Conservation (phyloP, 2,329 filamentous ascomycete species). For the Microsporum canis region DNA sequence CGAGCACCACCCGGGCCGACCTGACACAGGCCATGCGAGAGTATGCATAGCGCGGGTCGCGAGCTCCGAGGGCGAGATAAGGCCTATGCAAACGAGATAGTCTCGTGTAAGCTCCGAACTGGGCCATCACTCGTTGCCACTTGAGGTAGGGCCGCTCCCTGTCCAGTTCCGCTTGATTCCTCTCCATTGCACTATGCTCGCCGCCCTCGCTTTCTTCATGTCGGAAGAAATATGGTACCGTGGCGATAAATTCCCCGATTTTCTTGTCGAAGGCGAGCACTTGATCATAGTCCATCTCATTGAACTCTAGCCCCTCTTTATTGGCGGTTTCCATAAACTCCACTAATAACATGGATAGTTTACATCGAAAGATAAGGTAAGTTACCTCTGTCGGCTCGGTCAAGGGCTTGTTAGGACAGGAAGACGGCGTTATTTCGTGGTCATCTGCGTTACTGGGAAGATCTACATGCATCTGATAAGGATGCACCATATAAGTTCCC, state of each 20-base stretch:
- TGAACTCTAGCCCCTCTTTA: slow-evolving; percentile 18
- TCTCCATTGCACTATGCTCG: background rate
- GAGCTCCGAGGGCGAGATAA: slow-evolving; percentile 30
- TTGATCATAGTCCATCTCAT: slow-evolving; percentile 26
- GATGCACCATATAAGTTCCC: slow-evolving; percentile 34
- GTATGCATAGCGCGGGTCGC: slow-evolving; percentile 27
- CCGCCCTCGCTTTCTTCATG: slow-evolving; percentile 23
- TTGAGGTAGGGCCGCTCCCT: slow-evolving; percentile 21
- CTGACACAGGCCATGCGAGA: slow-evolving; percentile 29
- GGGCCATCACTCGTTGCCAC: slow-evolving; percentile 27
- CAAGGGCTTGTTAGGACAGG: slow-evolving; percentile 20
- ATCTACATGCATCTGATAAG: slow-evolving; percentile 32
- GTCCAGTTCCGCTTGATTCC: slow-evolving; percentile 21
- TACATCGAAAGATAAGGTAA: slow-evolving; percentile 35
- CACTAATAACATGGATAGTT: slow-evolving; percentile 31
- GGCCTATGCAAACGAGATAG: slow-evolving; percentile 31
- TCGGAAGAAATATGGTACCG: slow-evolving; percentile 29
- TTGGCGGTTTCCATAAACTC: slow-evolving; percentile 30
- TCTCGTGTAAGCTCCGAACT: slow-evolving; percentile 27
- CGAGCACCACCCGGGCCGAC: slow-evolving; percentile 30
- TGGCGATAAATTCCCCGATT: slow-evolving; percentile 22
- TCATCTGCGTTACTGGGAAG: slow-evolving; percentile 32
- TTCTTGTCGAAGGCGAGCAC: slow-evolving; percentile 30
- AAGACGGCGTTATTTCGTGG: slow-evolving; percentile 9
- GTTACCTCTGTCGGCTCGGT: slow-evolving; percentile 35